These are phyloP conservation scores for Leucaena leucocephala DNA, from an alignment of 306 rosid species.

Conservation along the genomic window DNA sequence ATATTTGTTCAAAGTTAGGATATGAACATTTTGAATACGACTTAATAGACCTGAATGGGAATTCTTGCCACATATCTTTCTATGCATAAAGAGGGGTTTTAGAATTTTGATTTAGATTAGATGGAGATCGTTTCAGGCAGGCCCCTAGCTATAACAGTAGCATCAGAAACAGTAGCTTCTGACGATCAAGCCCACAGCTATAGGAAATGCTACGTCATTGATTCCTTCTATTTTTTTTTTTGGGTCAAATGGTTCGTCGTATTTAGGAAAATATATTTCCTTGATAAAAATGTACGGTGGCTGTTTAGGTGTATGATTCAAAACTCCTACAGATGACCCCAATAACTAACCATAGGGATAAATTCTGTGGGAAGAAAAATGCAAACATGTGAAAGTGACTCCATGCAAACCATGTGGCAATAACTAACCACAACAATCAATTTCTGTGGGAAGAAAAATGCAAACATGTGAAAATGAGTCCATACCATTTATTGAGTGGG, in stretches of 20 bases:
- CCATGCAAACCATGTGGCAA: too few species aligned
- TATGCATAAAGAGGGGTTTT: not conserved
- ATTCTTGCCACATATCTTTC: constrained; percentile 28
- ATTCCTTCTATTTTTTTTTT: too few species aligned
- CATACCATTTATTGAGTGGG: not conserved
- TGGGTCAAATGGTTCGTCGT: too few species aligned
- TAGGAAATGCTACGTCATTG: too few species aligned
- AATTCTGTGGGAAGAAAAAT: not conserved
- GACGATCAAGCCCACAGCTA: too few species aligned
- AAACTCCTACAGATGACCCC: not conserved
- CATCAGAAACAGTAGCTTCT: too few species aligned
- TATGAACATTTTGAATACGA: constrained; percentile 28
- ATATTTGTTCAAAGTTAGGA: constrained; percentile 23
- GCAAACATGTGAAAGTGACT: too few species aligned
- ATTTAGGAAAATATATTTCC: not conserved
- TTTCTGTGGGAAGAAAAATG: not conserved
- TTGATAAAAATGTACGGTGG: not conserved
- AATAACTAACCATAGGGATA: not conserved
- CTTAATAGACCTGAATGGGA: constrained; percentile 11
- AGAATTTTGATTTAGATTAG: constrained; percentile 10
- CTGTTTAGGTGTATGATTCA: not conserved
- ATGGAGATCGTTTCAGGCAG: not conserved
- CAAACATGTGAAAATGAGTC: not conserved
- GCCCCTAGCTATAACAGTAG: constrained; percentile 4
- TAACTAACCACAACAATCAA: not conserved